Evolutionary conservation across 768 basidiomycete species (phyloP), one percentile per base, ranked within the genome.

Genomic region (Tylopilus balloui): DNA sequence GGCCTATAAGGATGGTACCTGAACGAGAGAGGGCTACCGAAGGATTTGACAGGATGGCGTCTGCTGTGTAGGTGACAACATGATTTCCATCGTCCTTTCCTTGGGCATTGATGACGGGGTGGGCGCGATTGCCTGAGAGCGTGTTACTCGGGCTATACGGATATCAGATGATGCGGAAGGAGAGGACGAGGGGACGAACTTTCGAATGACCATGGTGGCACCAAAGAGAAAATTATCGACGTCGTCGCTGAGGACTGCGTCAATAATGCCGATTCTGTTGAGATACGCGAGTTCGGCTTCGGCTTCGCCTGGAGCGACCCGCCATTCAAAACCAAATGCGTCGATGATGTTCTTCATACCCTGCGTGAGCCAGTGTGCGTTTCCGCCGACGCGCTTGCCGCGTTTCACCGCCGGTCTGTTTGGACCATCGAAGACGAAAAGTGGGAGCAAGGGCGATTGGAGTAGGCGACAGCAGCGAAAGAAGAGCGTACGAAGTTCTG

Each of bases 211-310:
- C 38, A 80, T 81, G 6, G 70, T 77, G 1, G 91, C 92, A 19
- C 93, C 92, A 53, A 97, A 97, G 3, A 96, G 69, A 61, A 95
- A 86, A 47, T 83, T 93, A 61, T 97, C 93, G 2, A 93, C 92
- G 59, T 96, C 94, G 65, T 97, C 94, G 0, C 93, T 89, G 37
- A 94, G 74, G 21, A 96, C 79, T 0, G 84, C 90, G 62, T 97
- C 94, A 48, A 97, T 87, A 45, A 87, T 66, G 3, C 91, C 91
- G 36, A 84, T 78, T 4, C 78, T 73, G 58, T 92, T 93, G 45
- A 97, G 73, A 53, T 88, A 85, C 0, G 93, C 93, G 3, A 97
- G 74, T 61, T 95, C 93, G 0, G 93, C 93, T 66, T 97, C 94
- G 0, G 94, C 94, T 68, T 96, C 94, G 15, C 91, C 92, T 6